A percentile compares a stretch with the other conserved stretches of the same genome.
These are phyloP conservation scores for Tetragonia tetragonoides DNA, from an alignment of 148 eudicot genomes.

Conservation along the genomic window DNA sequence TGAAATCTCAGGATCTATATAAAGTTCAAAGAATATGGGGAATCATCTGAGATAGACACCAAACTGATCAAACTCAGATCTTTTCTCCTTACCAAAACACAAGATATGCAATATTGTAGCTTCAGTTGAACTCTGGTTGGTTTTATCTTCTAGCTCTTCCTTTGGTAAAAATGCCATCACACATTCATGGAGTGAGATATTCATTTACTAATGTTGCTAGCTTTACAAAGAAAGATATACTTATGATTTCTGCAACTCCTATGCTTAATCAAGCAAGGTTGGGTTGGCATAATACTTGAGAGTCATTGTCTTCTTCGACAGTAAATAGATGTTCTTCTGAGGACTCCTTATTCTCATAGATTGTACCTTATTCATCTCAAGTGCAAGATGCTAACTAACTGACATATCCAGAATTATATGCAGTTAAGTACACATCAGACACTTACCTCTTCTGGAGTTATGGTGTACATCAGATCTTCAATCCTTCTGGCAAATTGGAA, in stretches of 20 bases:
- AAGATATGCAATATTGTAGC: neutral
- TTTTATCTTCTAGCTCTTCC: neutral
- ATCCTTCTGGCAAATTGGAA: conserved; percentile 86
- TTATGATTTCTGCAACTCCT: too few species aligned
- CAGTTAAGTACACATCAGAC: neutral
- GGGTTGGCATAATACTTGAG: neutral
- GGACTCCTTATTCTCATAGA: neutral
- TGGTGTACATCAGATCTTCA: conserved; percentile 84
- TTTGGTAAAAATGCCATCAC: neutral
- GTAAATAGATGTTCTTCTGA: too few species aligned
- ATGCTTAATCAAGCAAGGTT: too few species aligned
- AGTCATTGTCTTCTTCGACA: neutral
- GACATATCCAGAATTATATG: neutral
- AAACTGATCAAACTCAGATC: neutral
- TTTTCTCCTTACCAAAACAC: neutral
- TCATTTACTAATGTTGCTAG: neutral
- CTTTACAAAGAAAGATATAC: too few species aligned
- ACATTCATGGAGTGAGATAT: neutral
- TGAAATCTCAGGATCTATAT: conserved; percentile 1
- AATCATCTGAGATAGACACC: neutral
- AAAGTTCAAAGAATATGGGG: neutral
- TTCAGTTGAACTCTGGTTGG: neutral
- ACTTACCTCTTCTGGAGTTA: conserved; percentile 92
- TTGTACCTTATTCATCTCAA: neutral
- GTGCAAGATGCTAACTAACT: neutral